phyloP scores from a whole-genome alignment of 148 eudicot species.

The Drosera capensis region DNA sequence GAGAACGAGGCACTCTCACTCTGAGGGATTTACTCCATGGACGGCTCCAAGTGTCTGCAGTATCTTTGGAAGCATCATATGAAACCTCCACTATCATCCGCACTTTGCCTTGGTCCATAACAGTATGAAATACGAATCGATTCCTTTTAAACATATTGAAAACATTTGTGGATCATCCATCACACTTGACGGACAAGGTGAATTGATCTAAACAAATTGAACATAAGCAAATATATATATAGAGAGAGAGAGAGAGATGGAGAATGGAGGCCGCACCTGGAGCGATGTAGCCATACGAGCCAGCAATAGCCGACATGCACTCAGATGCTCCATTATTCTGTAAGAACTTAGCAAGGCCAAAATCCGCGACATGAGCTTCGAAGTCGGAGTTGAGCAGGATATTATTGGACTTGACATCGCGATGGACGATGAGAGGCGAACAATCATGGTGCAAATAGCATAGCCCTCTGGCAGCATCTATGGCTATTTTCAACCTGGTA shows the following conservation, averaged over 20 bases:
- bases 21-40: no score
- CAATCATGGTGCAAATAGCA: slow-evolving; percentile 61
- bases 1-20: no score
- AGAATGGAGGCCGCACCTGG: slow-evolving; percentile 34
- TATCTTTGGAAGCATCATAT: no score
- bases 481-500: slow-evolving; percentile 36
- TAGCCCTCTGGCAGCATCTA: slow-evolving; percentile 48
- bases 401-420: slow-evolving; percentile 57
- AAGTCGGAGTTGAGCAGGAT: slow-evolving; percentile 39
- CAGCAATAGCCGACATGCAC: slow-evolving; percentile 59
- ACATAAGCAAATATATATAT: no score
- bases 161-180: no score
- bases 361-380: slow-evolving; percentile 66
- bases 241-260: neutral
- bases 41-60: no score
- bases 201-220: no score
- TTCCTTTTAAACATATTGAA: no score
- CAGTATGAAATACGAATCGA: no score
- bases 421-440: slow-evolving; percentile 38
- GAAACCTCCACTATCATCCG: no score
- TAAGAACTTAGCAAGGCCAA: slow-evolving; percentile 60
- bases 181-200: no score
- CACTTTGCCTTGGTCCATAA: no score
- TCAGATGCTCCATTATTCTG: slow-evolving; percentile 31
- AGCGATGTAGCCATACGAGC: slow-evolving; percentile 61